Percentiles rank a stretch among this genome's conserved stretches.
phyloP scores from a whole-genome alignment of 352 stramenopile species.

The Globisporangium viniferum region DNA sequence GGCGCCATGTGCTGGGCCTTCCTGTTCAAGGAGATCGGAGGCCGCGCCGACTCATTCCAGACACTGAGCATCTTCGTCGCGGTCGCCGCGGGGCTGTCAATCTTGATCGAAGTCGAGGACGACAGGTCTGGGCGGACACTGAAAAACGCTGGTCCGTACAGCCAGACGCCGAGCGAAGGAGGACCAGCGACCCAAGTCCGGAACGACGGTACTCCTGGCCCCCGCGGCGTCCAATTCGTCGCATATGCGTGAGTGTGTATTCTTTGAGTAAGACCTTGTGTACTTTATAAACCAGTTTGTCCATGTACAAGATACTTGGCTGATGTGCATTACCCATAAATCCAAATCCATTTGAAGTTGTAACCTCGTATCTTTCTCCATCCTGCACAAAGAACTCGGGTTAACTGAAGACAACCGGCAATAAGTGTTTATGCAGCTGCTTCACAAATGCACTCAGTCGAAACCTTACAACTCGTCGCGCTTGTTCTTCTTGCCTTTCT shows the following conservation, averaged over 20 bases:
- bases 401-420: not conserved
- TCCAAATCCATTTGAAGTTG: not conserved
- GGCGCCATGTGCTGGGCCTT: slow-evolving; percentile 39
- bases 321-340: not conserved
- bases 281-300: not conserved
- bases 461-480: slow-evolving; percentile 53
- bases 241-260: not conserved
- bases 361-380: not conserved
- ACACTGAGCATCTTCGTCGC: slow-evolving; percentile 32
- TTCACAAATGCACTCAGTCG: not conserved
- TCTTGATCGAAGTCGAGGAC: slow-evolving; percentile 10
- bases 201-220: not conserved
- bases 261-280: not conserved
- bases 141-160: not conserved
- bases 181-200: not conserved
- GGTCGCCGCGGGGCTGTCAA: slow-evolving; percentile 7
- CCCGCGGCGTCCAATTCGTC: not conserved
- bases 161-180: not conserved
- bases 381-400: not conserved
- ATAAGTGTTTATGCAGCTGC: no score
- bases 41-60: slow-evolving; percentile 21
- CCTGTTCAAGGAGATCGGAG: slow-evolving; percentile 32
- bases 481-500: slow-evolving; percentile 48
- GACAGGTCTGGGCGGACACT: not conserved
- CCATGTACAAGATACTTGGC: not conserved